These are phyloP conservation scores for Cyberlindnera mycetangii DNA, from an alignment of 805 yeast genomes.

Conservation along the genomic window DNA sequence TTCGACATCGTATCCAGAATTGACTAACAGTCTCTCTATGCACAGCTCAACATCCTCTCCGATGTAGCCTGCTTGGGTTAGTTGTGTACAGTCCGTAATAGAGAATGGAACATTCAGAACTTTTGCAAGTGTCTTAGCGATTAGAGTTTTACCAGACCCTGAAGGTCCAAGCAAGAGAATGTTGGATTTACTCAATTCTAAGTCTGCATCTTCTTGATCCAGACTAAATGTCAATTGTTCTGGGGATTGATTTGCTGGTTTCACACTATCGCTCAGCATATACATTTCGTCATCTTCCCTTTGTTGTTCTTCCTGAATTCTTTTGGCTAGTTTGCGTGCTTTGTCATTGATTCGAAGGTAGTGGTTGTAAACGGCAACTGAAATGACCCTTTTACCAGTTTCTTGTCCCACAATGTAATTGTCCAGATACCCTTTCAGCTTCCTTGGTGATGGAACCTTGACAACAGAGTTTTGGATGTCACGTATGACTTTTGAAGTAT, in stretches of 20 bases:
- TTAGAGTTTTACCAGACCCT: constrained; percentile 59
- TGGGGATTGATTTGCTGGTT: constrained; percentile 26
- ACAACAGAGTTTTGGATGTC: constrained; percentile 21
- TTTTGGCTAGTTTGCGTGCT: constrained; percentile 30
- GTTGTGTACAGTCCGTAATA: constrained; percentile 58
- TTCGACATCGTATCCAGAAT: constrained; percentile 49
- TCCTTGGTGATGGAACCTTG: constrained; percentile 45
- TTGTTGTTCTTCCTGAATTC: constrained; percentile 26
- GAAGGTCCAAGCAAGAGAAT: constrained; percentile 57
- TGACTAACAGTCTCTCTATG: constrained; percentile 47
- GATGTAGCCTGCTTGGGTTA: constrained; percentile 64
- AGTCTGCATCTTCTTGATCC: constrained; percentile 34
- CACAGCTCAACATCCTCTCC: constrained; percentile 64
- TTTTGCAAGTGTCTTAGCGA: constrained; percentile 53
- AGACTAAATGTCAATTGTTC: constrained; percentile 31
- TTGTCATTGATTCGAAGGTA: constrained; percentile 47
- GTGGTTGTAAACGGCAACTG: constrained; percentile 61
- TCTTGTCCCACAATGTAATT: constrained; percentile 56
- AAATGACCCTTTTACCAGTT: constrained; percentile 51
- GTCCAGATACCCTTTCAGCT: constrained; percentile 44
- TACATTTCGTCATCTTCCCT: constrained; percentile 30
- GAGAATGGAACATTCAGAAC: constrained; percentile 53
- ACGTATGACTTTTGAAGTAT: constrained; percentile 1
- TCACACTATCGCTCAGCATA: constrained; percentile 21
- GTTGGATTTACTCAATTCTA: constrained; percentile 55